A percentile compares a stretch with the other conserved stretches of the same genome.
These are phyloP conservation scores for Pseudogymnoascus sp. DNA, from an alignment of 2,329 filamentous ascomycete genomes.

Conservation along the genomic window DNA sequence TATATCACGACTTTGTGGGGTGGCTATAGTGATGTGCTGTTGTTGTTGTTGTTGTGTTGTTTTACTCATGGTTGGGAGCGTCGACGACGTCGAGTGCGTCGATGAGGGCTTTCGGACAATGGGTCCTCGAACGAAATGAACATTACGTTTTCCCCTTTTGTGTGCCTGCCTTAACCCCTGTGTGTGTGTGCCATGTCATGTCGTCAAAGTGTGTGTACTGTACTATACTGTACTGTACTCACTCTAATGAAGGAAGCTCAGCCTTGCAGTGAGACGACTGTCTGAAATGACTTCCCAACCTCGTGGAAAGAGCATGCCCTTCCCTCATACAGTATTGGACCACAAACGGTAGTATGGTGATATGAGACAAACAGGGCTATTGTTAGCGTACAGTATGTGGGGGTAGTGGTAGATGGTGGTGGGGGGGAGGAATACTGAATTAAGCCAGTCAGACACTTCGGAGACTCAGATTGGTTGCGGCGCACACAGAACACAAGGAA, in stretches of 20 bases:
- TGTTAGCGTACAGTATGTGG: slow-evolving; percentile 4
- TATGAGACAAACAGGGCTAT: slow-evolving; percentile 9
- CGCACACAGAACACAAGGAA: background rate
- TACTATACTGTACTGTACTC: background rate
- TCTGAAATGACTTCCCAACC: background rate
- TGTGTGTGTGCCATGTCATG: background rate
- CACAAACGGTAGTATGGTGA: background rate
- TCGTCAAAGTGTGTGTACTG: background rate
- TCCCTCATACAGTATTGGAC: background rate
- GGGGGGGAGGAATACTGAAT: background rate
- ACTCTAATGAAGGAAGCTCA: slow-evolving; percentile 3
- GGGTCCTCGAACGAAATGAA: background rate
- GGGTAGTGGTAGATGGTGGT: background rate
- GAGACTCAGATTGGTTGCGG: background rate
- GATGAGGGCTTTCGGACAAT: slow-evolving; percentile 1
- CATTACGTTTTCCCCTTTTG: background rate
- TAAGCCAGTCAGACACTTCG: background rate
- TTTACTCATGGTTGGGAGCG: background rate
- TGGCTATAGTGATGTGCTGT: background rate
- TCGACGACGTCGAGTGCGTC: background rate
- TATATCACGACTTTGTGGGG: background rate
- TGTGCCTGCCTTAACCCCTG: background rate
- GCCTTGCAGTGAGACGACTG: slow-evolving; percentile 7
- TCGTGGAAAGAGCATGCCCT: slow-evolving; percentile 5
- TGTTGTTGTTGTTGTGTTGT: background rate